Conservation (phyloP, 208 protist species). For the Porcisia hertigi region DNA sequence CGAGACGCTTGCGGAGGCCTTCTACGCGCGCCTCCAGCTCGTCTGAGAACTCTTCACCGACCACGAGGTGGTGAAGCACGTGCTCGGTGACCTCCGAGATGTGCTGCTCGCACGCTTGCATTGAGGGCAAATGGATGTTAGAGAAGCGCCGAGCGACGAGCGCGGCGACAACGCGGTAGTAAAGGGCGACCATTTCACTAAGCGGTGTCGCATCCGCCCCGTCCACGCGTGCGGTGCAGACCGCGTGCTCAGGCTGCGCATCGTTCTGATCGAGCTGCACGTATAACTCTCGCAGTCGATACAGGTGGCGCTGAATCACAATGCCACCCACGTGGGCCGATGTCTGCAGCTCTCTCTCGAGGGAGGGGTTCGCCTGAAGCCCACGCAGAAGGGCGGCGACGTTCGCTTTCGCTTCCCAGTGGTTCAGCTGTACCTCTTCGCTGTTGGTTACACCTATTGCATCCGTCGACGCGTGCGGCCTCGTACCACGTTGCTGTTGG, state of each 20-base stretch:
- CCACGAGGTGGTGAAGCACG: conserved; percentile 21
- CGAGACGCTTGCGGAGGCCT: neutral
- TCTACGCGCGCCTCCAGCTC: conserved; percentile 7
- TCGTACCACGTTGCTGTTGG: neutral
- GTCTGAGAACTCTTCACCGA: conserved; percentile 1
- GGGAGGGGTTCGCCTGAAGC: conserved; percentile 3
- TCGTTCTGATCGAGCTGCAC: conserved; percentile 1
- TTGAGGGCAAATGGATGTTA: conserved; percentile 17
- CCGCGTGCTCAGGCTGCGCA: neutral
- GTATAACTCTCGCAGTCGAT: conserved; percentile 19
- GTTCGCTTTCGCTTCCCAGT: conserved; percentile 19
- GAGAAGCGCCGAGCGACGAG: conserved; percentile 31
- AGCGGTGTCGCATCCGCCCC: conserved; percentile 8
- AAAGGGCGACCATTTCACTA: conserved; percentile 29
- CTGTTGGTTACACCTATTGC: neutral
- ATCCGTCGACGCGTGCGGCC: neutral
- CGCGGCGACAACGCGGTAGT: conserved; percentile 37
- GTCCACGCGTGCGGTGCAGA: neutral
- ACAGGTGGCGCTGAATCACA: conserved; percentile 25
- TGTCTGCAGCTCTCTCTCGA: conserved; percentile 15
- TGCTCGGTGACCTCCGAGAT: conserved; percentile 3
- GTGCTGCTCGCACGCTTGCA: conserved; percentile 18
- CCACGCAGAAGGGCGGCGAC: conserved; percentile 16
- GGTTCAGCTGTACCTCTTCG: conserved; percentile 1
- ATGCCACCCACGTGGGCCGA: conserved; percentile 14